Conservation (phyloP, 495 filamentous ascomycete genomes). For the Apodospora peruviana region DNA sequence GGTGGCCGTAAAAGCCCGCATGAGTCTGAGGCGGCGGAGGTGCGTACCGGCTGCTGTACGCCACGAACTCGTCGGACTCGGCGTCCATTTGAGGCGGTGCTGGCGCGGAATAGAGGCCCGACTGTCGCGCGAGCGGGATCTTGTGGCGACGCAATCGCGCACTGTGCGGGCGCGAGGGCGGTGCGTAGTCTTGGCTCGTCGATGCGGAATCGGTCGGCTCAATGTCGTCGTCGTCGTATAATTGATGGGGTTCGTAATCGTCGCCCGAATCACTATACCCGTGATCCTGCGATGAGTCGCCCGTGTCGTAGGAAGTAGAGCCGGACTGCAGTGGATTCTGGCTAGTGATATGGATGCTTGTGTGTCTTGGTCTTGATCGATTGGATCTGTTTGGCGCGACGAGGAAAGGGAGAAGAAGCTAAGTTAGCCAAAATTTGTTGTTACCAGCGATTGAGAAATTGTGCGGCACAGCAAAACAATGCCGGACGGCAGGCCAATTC, state of each 20-base stretch:
- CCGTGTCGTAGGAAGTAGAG: slow-evolving; percentile 27
- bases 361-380: slow-evolving; percentile 45
- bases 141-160: slow-evolving; percentile 33
- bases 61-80: slow-evolving; percentile 38
- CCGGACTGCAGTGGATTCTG: slow-evolving; percentile 31
- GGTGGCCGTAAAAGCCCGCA: slow-evolving; percentile 30
- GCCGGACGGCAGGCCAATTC: slow-evolving; percentile 16
- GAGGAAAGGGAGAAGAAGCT: background rate
- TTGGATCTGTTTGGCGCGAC: background rate
- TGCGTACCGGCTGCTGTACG: slow-evolving; percentile 26
- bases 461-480: background rate
- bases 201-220: slow-evolving; percentile 82
- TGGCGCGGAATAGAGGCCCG: slow-evolving; percentile 24
- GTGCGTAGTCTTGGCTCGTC: slow-evolving; percentile 25
- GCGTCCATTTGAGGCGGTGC: slow-evolving; percentile 41
- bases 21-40: slow-evolving; percentile 26
- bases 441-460: background rate
- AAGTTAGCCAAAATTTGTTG: background rate
- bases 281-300: slow-evolving; percentile 18
- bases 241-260: slow-evolving; percentile 45
- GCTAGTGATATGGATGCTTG: slow-evolving; percentile 44
- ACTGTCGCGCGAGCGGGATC: slow-evolving; percentile 28
- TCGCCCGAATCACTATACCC: slow-evolving; percentile 36
- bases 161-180: slow-evolving; percentile 24
- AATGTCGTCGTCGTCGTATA: slow-evolving; percentile 54